Conservation (phyloP, 768 basidiomycete species). For the Naganishia antarctica region DNA sequence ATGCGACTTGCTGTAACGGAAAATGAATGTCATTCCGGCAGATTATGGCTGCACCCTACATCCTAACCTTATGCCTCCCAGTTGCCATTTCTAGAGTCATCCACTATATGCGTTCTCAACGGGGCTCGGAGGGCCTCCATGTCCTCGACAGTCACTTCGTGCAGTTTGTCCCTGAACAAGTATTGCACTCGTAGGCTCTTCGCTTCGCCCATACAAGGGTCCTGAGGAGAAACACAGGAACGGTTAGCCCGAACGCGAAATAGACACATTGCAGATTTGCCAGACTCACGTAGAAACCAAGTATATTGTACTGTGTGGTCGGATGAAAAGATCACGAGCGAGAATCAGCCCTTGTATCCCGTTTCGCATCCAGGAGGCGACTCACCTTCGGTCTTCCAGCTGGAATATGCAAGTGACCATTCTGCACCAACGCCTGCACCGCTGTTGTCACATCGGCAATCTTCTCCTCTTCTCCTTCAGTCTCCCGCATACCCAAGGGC, state of each 20-base stretch:
- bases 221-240: conserved; percentile 43
- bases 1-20: too few relatives aligned
- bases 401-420: conserved; percentile 72
- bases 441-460: conserved; percentile 73
- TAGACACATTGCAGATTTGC: neutral
- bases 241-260: neutral
- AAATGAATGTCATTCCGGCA: too few relatives aligned
- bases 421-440: conserved; percentile 72
- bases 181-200: conserved; percentile 72
- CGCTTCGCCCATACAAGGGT: conserved; percentile 68
- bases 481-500: conserved; percentile 33
- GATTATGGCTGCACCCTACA: too few relatives aligned
- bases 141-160: conserved; percentile 72
- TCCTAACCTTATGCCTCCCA: conserved; percentile 21
- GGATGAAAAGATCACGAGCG: conserved; percentile 24
- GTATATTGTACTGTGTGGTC: conserved; percentile 59
- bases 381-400: conserved; percentile 69
- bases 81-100: conserved; percentile 13
- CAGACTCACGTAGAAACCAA: conserved; percentile 69
- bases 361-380: neutral
- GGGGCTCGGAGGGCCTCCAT: conserved; percentile 57
- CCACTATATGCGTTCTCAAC: conserved; percentile 31
- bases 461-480: conserved; percentile 55
- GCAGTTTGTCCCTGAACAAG: conserved; percentile 65
- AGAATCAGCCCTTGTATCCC: neutral